A percentile compares a stretch with the other conserved stretches of the same genome.
phyloP scores from a whole-genome alignment of 257 asterid species.

The Primulina tabacum region DNA sequence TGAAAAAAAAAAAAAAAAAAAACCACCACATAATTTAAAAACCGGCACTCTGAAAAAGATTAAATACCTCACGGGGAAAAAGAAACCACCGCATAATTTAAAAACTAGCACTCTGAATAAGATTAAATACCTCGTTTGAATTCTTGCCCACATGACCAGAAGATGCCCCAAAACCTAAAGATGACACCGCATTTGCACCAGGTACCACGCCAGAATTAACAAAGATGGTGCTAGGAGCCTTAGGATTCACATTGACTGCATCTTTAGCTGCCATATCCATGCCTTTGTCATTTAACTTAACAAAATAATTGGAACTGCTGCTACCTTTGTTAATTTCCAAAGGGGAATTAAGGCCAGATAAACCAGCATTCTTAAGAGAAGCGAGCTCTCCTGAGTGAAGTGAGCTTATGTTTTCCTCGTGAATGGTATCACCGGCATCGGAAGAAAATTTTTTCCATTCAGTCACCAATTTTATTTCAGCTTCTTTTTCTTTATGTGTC shows the following conservation, averaged over 20 bases:
- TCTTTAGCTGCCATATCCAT: constrained; percentile 26
- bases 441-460: constrained; percentile 52
- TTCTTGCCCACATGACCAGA: constrained; percentile 35
- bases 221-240: constrained; percentile 30
- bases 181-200: constrained; percentile 31
- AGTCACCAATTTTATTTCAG: constrained; percentile 59
- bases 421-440: constrained; percentile 30
- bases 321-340: neutral
- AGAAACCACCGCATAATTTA: neutral
- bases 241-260: constrained; percentile 31
- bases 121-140: constrained; percentile 49
- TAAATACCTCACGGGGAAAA: constrained; percentile 6
- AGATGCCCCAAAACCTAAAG: constrained; percentile 35
- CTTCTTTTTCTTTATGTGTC: constrained; percentile 72
- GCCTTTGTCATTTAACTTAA: too few relatives aligned
- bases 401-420: constrained; percentile 23
- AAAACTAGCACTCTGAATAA: constrained; percentile 12
- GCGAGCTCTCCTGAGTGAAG: constrained; percentile 35
- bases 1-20: too few relatives aligned
- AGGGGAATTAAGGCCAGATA: constrained; percentile 25
- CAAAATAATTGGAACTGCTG: too few relatives aligned
- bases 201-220: constrained; percentile 28
- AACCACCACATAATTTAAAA: too few relatives aligned
- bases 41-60: neutral
- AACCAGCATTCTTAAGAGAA: constrained; percentile 34